Base-by-base conservation (phyloP, 495 filamentous ascomycete genomes). In the Tricharina praecox region DNA sequence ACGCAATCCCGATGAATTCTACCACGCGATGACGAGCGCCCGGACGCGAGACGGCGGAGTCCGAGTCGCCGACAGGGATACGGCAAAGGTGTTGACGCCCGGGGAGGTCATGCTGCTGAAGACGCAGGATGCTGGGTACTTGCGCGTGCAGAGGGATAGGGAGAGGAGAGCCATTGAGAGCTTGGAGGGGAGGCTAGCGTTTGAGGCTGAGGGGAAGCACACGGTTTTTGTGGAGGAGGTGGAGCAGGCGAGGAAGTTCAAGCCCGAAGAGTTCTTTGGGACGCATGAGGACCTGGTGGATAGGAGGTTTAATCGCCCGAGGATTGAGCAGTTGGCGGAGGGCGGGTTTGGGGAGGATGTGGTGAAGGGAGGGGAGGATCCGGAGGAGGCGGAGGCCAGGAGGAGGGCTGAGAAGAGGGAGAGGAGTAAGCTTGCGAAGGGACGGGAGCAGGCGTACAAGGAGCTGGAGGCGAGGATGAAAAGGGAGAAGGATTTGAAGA, bases 1-100 rank as follows among this genome's bases (percentile, higher is more conserved):
- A 34, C 79, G 84, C 52, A 96, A 97, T 63, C 85, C 87, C 33
- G 90, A 97, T 75, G 86, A 94, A 64, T 97, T 96, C 69, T 78
- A 82, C 66, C 94, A 84, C 59, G 81, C 78, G 20, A 97, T 97
- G 90, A 73, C 92, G 63, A 70, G 67, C 28, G 61, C 59, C 2
- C 66, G 66, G 30, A 65, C 61, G 0, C 73, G 74, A 47, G 76
- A 80, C 51, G 70, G 77, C 15, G 79, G 81, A 4, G 70, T 72
- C 53, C 70, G 69, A 46, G 63, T 72, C 32, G 63, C 75, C 46
- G 70, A 75, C 53, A 61, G 74, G 26, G 69, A 70, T 21, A 19
- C 15, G 1, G 18, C 25, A 2, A 11, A 43, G 23, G 60, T 60
- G 33, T 62, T 85, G 45, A 70, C 67, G 49, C 60, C 69, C 35